Evolutionary conservation across 768 basidiomycete species (phyloP), one percentile per base, ranked within the genome.

Genomic region (Auriculariales sp.): DNA sequence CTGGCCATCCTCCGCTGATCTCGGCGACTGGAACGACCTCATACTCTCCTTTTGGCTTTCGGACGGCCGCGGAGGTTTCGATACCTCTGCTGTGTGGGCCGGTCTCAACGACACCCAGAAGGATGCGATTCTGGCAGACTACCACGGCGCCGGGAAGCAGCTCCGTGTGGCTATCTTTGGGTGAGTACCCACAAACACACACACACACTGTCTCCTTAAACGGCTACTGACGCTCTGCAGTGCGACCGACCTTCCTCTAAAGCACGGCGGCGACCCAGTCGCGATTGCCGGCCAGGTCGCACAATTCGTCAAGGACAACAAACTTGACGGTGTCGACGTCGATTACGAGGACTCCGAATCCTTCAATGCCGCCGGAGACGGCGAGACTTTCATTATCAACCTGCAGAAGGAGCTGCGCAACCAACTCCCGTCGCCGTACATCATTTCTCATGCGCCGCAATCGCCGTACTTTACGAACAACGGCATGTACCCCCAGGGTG

Each of bases 181-280:
- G n/a, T n/a, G n/a, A n/a, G n/a, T n/a, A n/a, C n/a, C n/a, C n/a
- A n/a, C n/a, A n/a, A n/a, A n/a, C n/a, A n/a, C n/a, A n/a, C n/a
- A n/a, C n/a, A n/a, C n/a, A n/a, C n/a, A n/a, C n/a, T n/a, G n/a
- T n/a, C n/a, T n/a, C 27, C 60, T 64, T 48, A 57, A 56, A 4
- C 47, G 64, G 14, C 62, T 65, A 62, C 62, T 65, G n/a, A 61
- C 62, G 27, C 63, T 63, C 4, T 64, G 64, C 52, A 64, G 65
- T 22, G 58, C 63, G 1, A 65, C 64, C 25, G 53, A 56, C 46
- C 47, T 48, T 9, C 55, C 55, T 25, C 52, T 53, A 5, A 46
- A 50, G 1, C 36, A 34, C 3, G 51, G 51, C 1, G 45, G 17
- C 22, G 46, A 54, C 24, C 47, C 55, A 2, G 31, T 36, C 9